Evolutionary conservation across 371 early-diverging fungal genomes (phyloP).

Genomic region (Umbelopsis sp.): DNA sequence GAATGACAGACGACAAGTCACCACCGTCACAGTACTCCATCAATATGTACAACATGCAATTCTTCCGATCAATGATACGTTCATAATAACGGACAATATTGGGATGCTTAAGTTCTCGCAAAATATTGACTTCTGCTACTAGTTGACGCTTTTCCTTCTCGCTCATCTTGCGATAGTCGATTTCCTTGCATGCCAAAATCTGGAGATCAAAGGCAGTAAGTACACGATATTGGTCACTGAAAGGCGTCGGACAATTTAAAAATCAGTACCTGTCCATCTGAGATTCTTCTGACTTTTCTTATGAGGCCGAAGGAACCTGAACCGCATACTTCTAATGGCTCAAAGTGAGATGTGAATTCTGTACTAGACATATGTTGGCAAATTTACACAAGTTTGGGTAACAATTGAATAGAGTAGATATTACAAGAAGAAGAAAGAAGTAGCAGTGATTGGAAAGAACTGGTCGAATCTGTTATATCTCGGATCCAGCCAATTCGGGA

Average conservation of each 20-base stretch:
- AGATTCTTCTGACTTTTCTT: constrained; percentile 60
- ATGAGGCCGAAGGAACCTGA: constrained; percentile 68
- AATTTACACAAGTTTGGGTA: neutral
- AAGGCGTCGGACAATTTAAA: constrained; percentile 1
- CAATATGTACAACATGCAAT: constrained; percentile 67
- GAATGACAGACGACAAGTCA: constrained; percentile 62
- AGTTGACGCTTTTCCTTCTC: constrained; percentile 69
- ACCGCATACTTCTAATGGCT: constrained; percentile 44
- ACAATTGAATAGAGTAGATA: neutral
- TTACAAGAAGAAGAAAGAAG: neutral
- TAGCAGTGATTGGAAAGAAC: neutral
- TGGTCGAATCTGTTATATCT: constrained; percentile 9
- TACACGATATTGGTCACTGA: neutral
- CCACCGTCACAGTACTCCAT: constrained; percentile 66
- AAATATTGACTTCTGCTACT: constrained; percentile 74
- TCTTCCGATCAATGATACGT: constrained; percentile 63
- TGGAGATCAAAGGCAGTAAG: constrained; percentile 21
- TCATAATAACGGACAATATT: constrained; percentile 77
- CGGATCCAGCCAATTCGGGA: constrained; percentile 13
- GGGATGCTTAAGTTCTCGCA: constrained; percentile 70
- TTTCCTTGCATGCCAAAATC: constrained; percentile 75
- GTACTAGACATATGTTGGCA: neutral
- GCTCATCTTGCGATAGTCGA: constrained; percentile 72
- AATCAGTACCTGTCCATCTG: constrained; percentile 52
- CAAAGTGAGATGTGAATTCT: constrained; percentile 26